A percentile compares a stretch with the other conserved stretches of the same genome.
Evolutionary conservation across 2,329 filamentous ascomycete genomes (phyloP).

Genomic region (Xylaria sp.): DNA sequence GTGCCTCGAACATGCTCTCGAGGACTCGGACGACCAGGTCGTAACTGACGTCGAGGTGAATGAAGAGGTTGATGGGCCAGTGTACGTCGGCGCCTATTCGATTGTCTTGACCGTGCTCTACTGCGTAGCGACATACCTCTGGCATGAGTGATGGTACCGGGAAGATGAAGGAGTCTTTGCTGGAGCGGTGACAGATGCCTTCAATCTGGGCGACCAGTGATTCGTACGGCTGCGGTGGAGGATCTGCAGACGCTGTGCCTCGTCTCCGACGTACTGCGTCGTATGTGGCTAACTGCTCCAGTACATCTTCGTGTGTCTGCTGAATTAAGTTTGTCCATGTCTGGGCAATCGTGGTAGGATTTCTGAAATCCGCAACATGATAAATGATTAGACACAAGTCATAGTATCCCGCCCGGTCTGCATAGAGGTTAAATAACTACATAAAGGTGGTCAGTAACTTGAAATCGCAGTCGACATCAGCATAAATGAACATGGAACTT

Average conservation of each 20-base stretch:
- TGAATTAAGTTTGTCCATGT: slow-evolving; percentile 88
- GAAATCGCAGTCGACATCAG: background rate
- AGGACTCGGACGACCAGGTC: slow-evolving; percentile 66
- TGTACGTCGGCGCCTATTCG: slow-evolving; percentile 65
- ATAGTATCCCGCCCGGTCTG: slow-evolving; percentile 90
- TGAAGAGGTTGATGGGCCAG: slow-evolving; percentile 67
- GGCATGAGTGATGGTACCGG: slow-evolving; percentile 69
- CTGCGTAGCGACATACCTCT: slow-evolving; percentile 70
- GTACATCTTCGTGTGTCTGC: slow-evolving; percentile 69
- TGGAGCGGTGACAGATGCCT: slow-evolving; percentile 71
- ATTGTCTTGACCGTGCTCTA: slow-evolving; percentile 67
- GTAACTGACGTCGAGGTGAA: slow-evolving; percentile 65
- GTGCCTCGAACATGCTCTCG: slow-evolving; percentile 66
- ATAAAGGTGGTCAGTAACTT: slow-evolving; percentile 20
- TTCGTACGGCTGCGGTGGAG: slow-evolving; percentile 72
- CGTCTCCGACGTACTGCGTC: slow-evolving; percentile 56
- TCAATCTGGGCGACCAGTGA: slow-evolving; percentile 71
- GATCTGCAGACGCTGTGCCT: slow-evolving; percentile 47
- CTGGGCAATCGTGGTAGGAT: slow-evolving; percentile 80
- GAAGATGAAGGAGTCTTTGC: slow-evolving; percentile 73
- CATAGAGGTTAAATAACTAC: slow-evolving; percentile 91
- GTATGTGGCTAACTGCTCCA: slow-evolving; percentile 53
- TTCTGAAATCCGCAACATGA: slow-evolving; percentile 90
- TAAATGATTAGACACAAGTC: slow-evolving; percentile 94
- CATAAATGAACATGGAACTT: slow-evolving; percentile 51